Base-by-base conservation (phyloP, 2,329 filamentous ascomycete genomes). In the Ophiostoma australiae region DNA sequence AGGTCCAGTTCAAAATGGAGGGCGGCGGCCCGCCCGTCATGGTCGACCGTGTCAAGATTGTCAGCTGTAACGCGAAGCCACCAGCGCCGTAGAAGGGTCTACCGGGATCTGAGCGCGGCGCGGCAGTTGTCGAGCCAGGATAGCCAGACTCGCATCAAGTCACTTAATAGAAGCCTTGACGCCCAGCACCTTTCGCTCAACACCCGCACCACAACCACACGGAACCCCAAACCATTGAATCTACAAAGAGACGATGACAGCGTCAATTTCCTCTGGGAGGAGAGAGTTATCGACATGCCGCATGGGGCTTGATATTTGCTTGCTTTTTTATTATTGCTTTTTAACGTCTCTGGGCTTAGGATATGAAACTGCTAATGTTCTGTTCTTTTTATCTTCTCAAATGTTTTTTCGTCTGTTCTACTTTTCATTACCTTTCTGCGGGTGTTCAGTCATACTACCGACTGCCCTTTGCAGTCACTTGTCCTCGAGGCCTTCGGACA, bases 1-100 rank as follows among this genome's bases (percentile, higher is more conserved):
- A 98, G 75, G 94, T 98, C 71, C 93, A 90, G n/a, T 98, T 99
- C 84, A 99, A 99, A 83, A 90, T 98, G 83, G 94, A 98, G 76
- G 92, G 91, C 69, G 86, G 85, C 75, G 88, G 87, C 71, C 87
- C 89, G 73, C 87, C 87, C 0, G 89, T 98, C 17, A 83, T 87
- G 52, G 93, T 94, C 27, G 94, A 76, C 78, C 94, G 93, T 80
- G 92, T 99, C 81, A 98, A 98, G 89, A 99, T 99, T 76, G 95
- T 99, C 68, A 96, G 92, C 81, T 98, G 94, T 82, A 97, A 96
- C 78, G 94, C 94, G 75, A 97, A 97, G 85, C 84, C 74, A 6
- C 66, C 74, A 0, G 73, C 55, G 5, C 71, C 72, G 7, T 74
- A 27, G 11, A 27, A 58, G 23, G 44, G 44, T 39, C 37, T 39